Conservation (phyloP, 805 yeast species). For the Candida khao-thaluensis region DNA sequence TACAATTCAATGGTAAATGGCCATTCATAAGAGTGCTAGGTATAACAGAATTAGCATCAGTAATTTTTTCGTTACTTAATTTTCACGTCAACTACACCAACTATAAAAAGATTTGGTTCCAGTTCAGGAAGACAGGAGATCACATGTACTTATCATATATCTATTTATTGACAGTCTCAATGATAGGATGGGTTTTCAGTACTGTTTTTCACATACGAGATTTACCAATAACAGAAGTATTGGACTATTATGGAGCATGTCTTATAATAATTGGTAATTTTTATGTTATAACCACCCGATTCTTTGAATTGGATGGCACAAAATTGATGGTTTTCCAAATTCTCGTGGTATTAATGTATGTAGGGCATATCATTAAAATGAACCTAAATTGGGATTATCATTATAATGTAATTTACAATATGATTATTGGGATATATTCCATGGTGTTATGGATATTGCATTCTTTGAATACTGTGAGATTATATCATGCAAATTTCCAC, state of each 20-base stretch:
- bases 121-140: conserved; percentile 22
- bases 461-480: conserved; percentile 21
- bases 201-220: conserved; percentile 41
- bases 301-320: conserved; percentile 21
- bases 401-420: conserved; percentile 35
- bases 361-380: conserved; percentile 29
- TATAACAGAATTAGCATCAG: conserved; percentile 35
- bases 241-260: conserved; percentile 45
- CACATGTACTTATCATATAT: conserved; percentile 33
- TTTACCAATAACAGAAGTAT: conserved; percentile 34
- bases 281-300: conserved; percentile 33
- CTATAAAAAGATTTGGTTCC: conserved; percentile 25
- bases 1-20: conserved; percentile 47
- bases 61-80: conserved; percentile 35
- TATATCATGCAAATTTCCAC: conserved; percentile 16
- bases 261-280: conserved; percentile 36
- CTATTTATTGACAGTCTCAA: conserved; percentile 24
- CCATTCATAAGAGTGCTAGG: conserved; percentile 39
- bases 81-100: conserved; percentile 33
- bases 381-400: conserved; percentile 37
- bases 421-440: conserved; percentile 29
- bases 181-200: conserved; percentile 40
- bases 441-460: conserved; percentile 36
- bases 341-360: conserved; percentile 18
- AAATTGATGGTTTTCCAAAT: conserved; percentile 20